Conservation (phyloP, 805 yeast species). For the Lachancea kluyveri region DNA sequence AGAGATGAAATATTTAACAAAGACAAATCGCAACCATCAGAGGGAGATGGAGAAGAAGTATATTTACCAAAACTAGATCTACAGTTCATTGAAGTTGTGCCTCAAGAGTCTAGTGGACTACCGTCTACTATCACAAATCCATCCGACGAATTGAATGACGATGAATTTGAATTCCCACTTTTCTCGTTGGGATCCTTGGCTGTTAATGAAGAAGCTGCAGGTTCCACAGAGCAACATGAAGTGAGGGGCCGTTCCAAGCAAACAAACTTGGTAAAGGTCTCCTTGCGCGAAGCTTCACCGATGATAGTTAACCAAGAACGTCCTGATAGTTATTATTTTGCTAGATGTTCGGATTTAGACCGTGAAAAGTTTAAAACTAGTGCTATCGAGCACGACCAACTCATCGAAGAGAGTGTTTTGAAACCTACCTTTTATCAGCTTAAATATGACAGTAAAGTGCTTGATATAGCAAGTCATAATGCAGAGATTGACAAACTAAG, state of each 20-base stretch:
- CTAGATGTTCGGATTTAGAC: constrained; percentile 12
- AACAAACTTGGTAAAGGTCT: constrained; percentile 21
- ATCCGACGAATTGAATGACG: constrained; percentile 10
- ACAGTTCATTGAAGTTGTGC: constrained; percentile 21
- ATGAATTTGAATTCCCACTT: constrained; percentile 27
- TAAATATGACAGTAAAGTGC: constrained; percentile 12
- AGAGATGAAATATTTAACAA: constrained; percentile 19
- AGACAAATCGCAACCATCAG: too few species aligned
- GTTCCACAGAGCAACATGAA: neutral
- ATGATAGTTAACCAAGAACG: constrained; percentile 17
- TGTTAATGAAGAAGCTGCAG: constrained; percentile 1
- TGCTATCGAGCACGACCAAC: constrained; percentile 17
- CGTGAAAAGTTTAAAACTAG: constrained; percentile 11
- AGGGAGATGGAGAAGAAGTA: constrained; percentile 12
- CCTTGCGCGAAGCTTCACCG: constrained; percentile 19
- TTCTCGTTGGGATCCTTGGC: constrained; percentile 17
- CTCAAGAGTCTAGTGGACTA: too few species aligned
- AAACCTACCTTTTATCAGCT: constrained; percentile 10
- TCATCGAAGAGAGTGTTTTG: constrained; percentile 11
- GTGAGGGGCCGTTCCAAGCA: constrained; percentile 10
- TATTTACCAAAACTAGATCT: constrained; percentile 28
- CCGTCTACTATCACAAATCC: too few species aligned
- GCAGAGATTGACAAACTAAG: constrained; percentile 10
- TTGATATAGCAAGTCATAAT: constrained; percentile 17
- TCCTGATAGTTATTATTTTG: constrained; percentile 22